These are phyloP conservation scores for Plasmodium knowlesi DNA, from an alignment of 169 alveolate species.

Conservation along the genomic window DNA sequence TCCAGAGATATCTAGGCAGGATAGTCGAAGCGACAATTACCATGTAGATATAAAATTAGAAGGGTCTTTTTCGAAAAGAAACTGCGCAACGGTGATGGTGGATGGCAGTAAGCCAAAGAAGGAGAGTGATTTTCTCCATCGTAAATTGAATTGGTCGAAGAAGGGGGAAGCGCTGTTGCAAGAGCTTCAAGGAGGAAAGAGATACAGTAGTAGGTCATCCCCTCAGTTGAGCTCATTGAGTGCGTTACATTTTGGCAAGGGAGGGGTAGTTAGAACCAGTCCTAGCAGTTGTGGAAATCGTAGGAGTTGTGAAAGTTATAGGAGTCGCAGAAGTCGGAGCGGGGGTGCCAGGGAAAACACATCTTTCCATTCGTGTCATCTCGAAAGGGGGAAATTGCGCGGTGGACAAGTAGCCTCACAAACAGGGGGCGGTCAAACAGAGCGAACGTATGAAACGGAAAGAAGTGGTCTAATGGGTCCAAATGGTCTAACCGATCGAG, in stretches of 20 bases:
- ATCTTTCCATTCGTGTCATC: not conserved
- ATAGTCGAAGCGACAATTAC: not conserved
- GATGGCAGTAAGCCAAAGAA: not conserved
- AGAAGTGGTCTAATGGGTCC: not conserved
- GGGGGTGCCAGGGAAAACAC: not conserved
- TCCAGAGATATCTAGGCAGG: not conserved
- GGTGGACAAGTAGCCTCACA: not conserved
- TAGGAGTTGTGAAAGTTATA: no score
- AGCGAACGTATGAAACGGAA: not conserved
- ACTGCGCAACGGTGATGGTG: not conserved
- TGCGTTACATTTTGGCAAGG: not conserved
- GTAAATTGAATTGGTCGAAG: not conserved
- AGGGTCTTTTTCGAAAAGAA: not conserved
- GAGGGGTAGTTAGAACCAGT: not conserved
- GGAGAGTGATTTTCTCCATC: not conserved
- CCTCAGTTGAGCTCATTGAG: not conserved
- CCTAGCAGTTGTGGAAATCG: no score
- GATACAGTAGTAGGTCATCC: not conserved
- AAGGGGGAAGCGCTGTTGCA: not conserved
- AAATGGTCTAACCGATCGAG: not conserved
- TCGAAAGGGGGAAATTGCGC: not conserved
- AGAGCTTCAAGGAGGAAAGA: not conserved
- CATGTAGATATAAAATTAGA: not conserved
- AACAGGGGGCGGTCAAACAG: not conserved
- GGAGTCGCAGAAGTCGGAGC: not conserved